These are phyloP conservation scores for Prillingera fragicola DNA, from an alignment of 1,284 basidiomycete species.

Conservation along the genomic window DNA sequence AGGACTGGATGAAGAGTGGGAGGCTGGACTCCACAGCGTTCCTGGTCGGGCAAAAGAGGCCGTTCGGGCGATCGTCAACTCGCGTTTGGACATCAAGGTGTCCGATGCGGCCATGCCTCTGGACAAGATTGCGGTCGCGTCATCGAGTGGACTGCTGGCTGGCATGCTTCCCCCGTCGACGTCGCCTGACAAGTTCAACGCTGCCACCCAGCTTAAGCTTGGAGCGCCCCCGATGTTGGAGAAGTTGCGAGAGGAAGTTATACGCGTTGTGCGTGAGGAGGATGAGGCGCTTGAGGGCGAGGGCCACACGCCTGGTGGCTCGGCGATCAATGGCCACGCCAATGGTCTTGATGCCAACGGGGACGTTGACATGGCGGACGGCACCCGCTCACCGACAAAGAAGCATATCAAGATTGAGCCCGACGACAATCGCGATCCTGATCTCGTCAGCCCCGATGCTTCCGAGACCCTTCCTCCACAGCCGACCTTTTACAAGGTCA, in stretches of 20 bases:
- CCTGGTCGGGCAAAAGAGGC: slow-evolving; percentile 58
- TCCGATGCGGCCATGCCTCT: slow-evolving; percentile 59
- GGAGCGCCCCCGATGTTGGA: slow-evolving; percentile 72
- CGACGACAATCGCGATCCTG: slow-evolving; percentile 22
- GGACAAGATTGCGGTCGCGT: slow-evolving; percentile 57
- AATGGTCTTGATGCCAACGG: slow-evolving; percentile 51
- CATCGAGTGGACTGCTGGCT: slow-evolving; percentile 66
- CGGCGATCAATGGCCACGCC: slow-evolving; percentile 56
- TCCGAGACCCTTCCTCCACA: slow-evolving; percentile 38
- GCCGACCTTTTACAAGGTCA: slow-evolving; percentile 61
- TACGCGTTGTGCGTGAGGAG: slow-evolving; percentile 54
- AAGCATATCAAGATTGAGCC: slow-evolving; percentile 33
- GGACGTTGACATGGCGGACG: slow-evolving; percentile 36
- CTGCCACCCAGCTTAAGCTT: slow-evolving; percentile 70
- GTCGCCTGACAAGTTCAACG: slow-evolving; percentile 67
- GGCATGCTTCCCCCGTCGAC: slow-evolving; percentile 58
- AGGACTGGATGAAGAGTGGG: slow-evolving; percentile 71
- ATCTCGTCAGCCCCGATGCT: slow-evolving; percentile 33
- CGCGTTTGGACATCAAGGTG: slow-evolving; percentile 76
- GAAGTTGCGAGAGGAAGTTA: slow-evolving; percentile 70
- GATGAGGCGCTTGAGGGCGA: slow-evolving; percentile 29
- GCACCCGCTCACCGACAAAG: slow-evolving; percentile 14
- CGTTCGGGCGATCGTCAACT: slow-evolving; percentile 90
- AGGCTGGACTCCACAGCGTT: slow-evolving; percentile 64
- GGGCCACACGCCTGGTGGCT: slow-evolving; percentile 8